Percentiles rank a stretch among this genome's conserved stretches.
phyloP scores from a whole-genome alignment of 2,329 filamentous ascomycete species.

The Fonsecaea pedrosoi region DNA sequence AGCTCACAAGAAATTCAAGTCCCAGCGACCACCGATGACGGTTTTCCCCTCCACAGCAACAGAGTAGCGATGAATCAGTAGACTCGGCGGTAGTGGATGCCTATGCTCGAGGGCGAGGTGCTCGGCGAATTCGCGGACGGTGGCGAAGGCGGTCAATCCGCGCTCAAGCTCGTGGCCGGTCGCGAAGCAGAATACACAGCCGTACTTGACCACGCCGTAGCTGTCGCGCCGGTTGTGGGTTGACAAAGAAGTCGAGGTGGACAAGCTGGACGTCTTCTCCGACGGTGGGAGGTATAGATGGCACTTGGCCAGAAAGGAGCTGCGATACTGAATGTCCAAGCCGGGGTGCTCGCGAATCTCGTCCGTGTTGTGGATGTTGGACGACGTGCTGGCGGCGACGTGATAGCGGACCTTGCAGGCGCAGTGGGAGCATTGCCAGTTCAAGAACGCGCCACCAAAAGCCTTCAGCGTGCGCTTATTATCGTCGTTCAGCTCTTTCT shows the following conservation, averaged over 20 bases:
- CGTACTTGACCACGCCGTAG: slow-evolving; percentile 30
- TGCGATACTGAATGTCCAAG: slow-evolving; percentile 36
- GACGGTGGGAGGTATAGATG: slow-evolving; percentile 35
- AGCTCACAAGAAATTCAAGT: slow-evolving; percentile 37
- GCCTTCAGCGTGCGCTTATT: slow-evolving; percentile 31
- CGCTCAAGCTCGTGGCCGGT: slow-evolving; percentile 29
- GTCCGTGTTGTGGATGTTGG: slow-evolving; percentile 37
- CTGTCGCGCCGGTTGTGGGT: slow-evolving; percentile 1
- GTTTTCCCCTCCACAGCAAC: slow-evolving; percentile 36
- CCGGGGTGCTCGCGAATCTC: slow-evolving; percentile 36
- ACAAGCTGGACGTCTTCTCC: slow-evolving; percentile 15
- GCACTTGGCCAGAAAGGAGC: slow-evolving; percentile 36
- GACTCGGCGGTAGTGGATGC: slow-evolving; percentile 25
- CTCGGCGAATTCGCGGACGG: slow-evolving; percentile 32
- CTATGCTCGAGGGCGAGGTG: slow-evolving; percentile 35
- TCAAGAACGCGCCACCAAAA: slow-evolving; percentile 36
- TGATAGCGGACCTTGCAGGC: slow-evolving; percentile 39
- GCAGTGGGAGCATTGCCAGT: slow-evolving; percentile 40
- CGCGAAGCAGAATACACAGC: slow-evolving; percentile 40
- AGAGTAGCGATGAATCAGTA: slow-evolving; percentile 36
- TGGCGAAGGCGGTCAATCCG: slow-evolving; percentile 28
- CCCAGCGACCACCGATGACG: slow-evolving; percentile 35
- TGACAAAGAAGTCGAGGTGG: neutral
- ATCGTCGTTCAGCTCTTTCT: slow-evolving; percentile 33
- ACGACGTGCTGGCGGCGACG: slow-evolving; percentile 32